These are phyloP conservation scores for Termitomyces sp. DNA, from an alignment of 768 basidiomycete species.

Conservation along the genomic window DNA sequence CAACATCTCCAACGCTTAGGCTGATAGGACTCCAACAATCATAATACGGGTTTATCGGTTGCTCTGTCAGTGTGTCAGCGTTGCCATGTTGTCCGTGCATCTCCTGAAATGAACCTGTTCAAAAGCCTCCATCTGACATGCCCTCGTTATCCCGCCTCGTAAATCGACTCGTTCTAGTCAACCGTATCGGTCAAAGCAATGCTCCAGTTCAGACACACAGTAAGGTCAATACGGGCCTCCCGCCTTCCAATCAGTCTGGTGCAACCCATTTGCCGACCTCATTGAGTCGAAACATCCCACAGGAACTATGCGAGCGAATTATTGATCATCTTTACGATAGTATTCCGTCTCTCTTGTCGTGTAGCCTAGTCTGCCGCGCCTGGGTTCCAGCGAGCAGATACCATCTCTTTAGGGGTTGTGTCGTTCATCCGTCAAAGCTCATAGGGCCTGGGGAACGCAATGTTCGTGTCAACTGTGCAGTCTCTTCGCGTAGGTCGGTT, in stretches of 20 bases:
- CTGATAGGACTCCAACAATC: neutral
- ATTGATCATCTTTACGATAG: slow-evolving; percentile 11
- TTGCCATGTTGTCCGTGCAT: neutral
- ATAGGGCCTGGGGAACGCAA: neutral
- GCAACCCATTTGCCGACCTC: slow-evolving; percentile 1
- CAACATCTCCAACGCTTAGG: neutral
- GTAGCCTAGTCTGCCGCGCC: slow-evolving; percentile 19
- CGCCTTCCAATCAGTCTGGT: neutral
- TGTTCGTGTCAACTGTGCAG: slow-evolving; percentile 6
- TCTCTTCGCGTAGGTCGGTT: slow-evolving; percentile 5
- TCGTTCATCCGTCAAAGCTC: slow-evolving; percentile 8
- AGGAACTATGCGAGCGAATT: slow-evolving; percentile 14
- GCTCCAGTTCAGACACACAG: neutral
- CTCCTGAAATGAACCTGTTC: neutral
- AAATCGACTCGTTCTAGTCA: slow-evolving; percentile 3
- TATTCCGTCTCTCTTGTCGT: slow-evolving; percentile 10
- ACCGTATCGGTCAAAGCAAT: neutral
- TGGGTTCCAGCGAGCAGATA: slow-evolving; percentile 18
- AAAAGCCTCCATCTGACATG: neutral
- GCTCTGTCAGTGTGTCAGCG: neutral
- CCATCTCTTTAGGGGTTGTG: slow-evolving; percentile 6
- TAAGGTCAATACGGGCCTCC: neutral
- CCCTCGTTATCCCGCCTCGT: slow-evolving; percentile 5
- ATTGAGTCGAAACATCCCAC: slow-evolving; percentile 9
- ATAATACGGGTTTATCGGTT: neutral